A percentile compares a stretch with the other conserved stretches of the same genome.
These are phyloP conservation scores for Madurella mycetomatis DNA, from an alignment of 2,329 filamentous ascomycete genomes.

Conservation along the genomic window DNA sequence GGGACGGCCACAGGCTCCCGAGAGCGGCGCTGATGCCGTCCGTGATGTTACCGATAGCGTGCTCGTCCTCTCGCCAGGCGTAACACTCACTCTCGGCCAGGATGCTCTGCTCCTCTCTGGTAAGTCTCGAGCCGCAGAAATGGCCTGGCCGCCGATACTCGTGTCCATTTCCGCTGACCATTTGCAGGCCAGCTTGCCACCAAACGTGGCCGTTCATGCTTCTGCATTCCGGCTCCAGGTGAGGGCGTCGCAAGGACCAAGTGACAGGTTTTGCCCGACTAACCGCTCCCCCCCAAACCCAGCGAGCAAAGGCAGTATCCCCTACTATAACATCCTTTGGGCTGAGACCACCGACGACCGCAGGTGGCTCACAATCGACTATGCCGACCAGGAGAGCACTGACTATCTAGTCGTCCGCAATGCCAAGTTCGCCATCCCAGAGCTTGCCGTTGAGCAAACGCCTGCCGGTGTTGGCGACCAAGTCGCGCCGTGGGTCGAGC, in stretches of 20 bases:
- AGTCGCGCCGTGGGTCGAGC: slow-evolving; percentile 51
- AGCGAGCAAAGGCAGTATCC: slow-evolving; percentile 43
- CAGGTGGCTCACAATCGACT: slow-evolving; percentile 22
- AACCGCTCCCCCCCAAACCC: background rate
- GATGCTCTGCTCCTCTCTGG: slow-evolving; percentile 22
- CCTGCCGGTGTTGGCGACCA: slow-evolving; percentile 5
- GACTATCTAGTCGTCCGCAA: slow-evolving; percentile 17
- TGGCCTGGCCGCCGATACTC: background rate
- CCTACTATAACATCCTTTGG: slow-evolving; percentile 82
- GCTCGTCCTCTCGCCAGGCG: slow-evolving; percentile 20
- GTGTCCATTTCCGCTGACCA: background rate
- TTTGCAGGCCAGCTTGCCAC: slow-evolving; percentile 14
- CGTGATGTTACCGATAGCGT: slow-evolving; percentile 2
- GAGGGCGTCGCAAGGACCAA: background rate
- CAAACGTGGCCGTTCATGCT: slow-evolving; percentile 20
- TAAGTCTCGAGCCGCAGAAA: slow-evolving; percentile 4
- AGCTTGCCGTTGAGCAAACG: slow-evolving; percentile 6
- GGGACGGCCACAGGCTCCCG: background rate
- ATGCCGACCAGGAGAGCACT: slow-evolving; percentile 15
- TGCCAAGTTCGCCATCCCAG: slow-evolving; percentile 19
- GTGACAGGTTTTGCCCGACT: background rate
- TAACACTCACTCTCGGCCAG: slow-evolving; percentile 21
- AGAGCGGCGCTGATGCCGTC: background rate
- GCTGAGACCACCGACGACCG: slow-evolving; percentile 37
- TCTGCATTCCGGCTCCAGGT: slow-evolving; percentile 16